Base-by-base conservation (phyloP, 495 filamentous ascomycete genomes). In the Hyphodiscus hymeniophilus region DNA sequence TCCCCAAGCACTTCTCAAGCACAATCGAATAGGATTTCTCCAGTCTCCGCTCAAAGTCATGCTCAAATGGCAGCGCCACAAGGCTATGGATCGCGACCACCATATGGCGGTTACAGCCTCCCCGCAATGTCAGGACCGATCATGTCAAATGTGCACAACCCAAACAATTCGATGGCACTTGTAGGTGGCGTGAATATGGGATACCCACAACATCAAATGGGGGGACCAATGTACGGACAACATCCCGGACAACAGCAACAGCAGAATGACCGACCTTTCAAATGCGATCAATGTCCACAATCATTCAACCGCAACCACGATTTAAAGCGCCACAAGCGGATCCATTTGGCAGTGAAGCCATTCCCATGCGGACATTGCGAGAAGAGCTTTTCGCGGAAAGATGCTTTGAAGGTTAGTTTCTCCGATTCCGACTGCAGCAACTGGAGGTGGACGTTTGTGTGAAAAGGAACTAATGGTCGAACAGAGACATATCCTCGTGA, bases 221-320 rank as follows among this genome's bases (percentile, higher is more conserved):
- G 47, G 13, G 49, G 47, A 6, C 50, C 48, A 22, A 50, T 47
- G 35, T 61, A 63, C 45, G 48, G 48, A 7, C 68, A 69, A 38
- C 67, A 65, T 30, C 60, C 74, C 1, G 66, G 65, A 1, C 72
- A 67, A 13, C 66, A 61, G 42, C 65, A 58, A 30, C 68, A 69
- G 18, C 70, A 75, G 5, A 82, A 81, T 47, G 92, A 98, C 50
- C 77, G 91, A 7, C 92, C 94, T 0, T 98, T 92, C 71, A 92
- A 92, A 58, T 98, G 92, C 62, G 88, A 96, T 55, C 71, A 84
- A 59, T 98, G 94, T 57, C 80, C 85, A 0, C 87, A 94, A 58
- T 86, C 85, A 44, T 98, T 98, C 74, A 98, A 95, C 62, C 75
- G 92, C 5, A 98, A 98, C 47, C 94, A 98, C 59, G 94, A 98